Conservation (phyloP, 805 yeast species). For the Myxozyma sirexii region DNA sequence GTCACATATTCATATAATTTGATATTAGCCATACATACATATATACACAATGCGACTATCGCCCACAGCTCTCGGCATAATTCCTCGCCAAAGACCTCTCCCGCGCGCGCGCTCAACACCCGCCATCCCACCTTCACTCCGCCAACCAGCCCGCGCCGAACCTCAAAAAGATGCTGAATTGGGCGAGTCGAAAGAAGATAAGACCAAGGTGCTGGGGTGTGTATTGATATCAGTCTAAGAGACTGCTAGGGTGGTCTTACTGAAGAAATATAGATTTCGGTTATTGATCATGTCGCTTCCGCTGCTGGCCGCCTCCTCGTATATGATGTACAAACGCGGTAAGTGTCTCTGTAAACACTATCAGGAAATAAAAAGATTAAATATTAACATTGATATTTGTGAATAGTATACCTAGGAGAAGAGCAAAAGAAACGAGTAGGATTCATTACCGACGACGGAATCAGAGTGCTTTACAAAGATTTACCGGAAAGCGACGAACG, state of each 20-base stretch:
- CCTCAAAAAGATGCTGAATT: background rate
- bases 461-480: constrained; percentile 15
- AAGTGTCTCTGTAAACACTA: background rate
- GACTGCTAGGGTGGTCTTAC: background rate
- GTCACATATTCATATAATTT: background rate
- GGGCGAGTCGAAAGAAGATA: background rate
- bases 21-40: no score
- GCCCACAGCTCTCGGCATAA: background rate
- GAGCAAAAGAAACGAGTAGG: constrained; percentile 27
- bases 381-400: background rate
- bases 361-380: background rate
- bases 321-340: constrained; percentile 27
- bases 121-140: constrained; percentile 15
- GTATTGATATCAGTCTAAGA: no score
- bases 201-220: background rate
- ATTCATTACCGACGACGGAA: constrained; percentile 25
- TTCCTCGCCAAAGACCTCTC: background rate
- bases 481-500: constrained; percentile 13
- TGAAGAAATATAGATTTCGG: constrained; percentile 7
- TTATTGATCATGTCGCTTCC: constrained; percentile 30
- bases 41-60: background rate
- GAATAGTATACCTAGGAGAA: constrained; percentile 27
- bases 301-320: constrained; percentile 19
- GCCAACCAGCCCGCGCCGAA: background rate
- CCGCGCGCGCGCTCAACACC: background rate